Evolutionary conservation across 768 basidiomycete genomes (phyloP).

Genomic region (Phanerodontia chrysosporium): DNA sequence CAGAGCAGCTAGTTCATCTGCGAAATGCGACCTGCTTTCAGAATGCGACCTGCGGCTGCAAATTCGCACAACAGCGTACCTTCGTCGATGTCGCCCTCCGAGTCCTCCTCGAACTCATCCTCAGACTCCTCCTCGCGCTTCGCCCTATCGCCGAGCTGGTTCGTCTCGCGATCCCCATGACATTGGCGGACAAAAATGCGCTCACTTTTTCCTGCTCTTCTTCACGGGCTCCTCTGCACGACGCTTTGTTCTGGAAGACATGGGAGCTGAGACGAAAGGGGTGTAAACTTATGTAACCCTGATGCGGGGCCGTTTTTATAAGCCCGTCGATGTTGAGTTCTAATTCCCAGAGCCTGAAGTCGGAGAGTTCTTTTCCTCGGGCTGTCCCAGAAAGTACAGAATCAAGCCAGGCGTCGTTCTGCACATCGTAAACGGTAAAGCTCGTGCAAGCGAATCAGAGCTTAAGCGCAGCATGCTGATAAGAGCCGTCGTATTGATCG

Average conservation of each 20-base stretch:
- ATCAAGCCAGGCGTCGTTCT: too few relatives aligned
- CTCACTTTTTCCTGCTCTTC: conserved; percentile 30
- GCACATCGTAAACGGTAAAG: too few relatives aligned
- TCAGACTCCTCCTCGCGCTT: conserved; percentile 27
- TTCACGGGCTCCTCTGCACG: conserved; percentile 32
- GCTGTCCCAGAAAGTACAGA: background rate
- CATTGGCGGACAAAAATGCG: background rate
- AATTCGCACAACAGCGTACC: conserved; percentile 13
- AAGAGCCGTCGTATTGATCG: background rate
- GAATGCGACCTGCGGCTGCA: background rate
- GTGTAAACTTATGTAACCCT: conserved; percentile 6
- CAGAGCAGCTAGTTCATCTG: conserved; percentile 24
- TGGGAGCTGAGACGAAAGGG: conserved; percentile 10
- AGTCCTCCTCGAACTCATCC: conserved; percentile 21
- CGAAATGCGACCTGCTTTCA: background rate
- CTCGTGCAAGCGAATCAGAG: too few relatives aligned
- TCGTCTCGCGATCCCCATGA: background rate
- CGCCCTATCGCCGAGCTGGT: conserved; percentile 14
- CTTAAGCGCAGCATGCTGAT: background rate
- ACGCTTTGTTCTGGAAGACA: conserved; percentile 26
- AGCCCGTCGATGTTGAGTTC: background rate
- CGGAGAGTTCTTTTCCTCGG: background rate
- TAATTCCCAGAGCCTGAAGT: background rate
- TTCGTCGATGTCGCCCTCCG: conserved; percentile 22
- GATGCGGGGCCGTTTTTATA: conserved; percentile 1